Percentiles rank a stretch among this genome's conserved stretches.
These are phyloP conservation scores for Pestalotiopsis sp. DNA, from an alignment of 2,329 filamentous ascomycete genomes.

Conservation along the genomic window DNA sequence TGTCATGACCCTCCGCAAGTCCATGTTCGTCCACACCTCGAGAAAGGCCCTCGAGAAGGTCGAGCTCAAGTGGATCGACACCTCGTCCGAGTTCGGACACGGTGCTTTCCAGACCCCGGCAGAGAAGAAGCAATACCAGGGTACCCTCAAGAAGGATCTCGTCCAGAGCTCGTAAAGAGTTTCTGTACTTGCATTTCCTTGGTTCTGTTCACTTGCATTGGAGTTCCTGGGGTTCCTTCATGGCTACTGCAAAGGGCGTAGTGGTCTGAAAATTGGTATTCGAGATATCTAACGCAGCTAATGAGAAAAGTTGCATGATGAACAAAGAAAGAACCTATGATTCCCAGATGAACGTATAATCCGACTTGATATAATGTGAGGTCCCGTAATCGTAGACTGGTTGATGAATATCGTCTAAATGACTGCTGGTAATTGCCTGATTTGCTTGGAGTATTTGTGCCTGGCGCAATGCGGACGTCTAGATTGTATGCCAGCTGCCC, in stretches of 20 bases:
- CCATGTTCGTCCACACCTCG: conserved; percentile 96
- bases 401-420: too few species aligned
- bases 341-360: conserved; percentile 17
- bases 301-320: conserved; percentile 36
- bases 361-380: neutral
- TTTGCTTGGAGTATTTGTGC: neutral
- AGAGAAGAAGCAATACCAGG: conserved; percentile 97
- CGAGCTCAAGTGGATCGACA: conserved; percentile 99
- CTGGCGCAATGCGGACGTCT: neutral
- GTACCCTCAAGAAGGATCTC: conserved; percentile 99
- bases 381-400: neutral
- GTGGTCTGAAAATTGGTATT: conserved; percentile 34
- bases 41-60: conserved; percentile 98
- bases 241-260: conserved; percentile 33
- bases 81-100: conserved; percentile 99
- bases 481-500: neutral
- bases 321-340: conserved; percentile 30
- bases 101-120: conserved; percentile 98
- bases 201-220: conserved; percentile 53
- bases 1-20: conserved; percentile 98
- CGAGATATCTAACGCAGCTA: conserved; percentile 29
- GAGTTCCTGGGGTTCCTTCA: conserved; percentile 52
- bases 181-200: conserved; percentile 45
- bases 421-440: too few species aligned
- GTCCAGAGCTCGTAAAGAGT: conserved; percentile 47